These are phyloP conservation scores for Mortierella sp. DNA, from an alignment of 371 early-diverging fungal species.

Conservation along the genomic window DNA sequence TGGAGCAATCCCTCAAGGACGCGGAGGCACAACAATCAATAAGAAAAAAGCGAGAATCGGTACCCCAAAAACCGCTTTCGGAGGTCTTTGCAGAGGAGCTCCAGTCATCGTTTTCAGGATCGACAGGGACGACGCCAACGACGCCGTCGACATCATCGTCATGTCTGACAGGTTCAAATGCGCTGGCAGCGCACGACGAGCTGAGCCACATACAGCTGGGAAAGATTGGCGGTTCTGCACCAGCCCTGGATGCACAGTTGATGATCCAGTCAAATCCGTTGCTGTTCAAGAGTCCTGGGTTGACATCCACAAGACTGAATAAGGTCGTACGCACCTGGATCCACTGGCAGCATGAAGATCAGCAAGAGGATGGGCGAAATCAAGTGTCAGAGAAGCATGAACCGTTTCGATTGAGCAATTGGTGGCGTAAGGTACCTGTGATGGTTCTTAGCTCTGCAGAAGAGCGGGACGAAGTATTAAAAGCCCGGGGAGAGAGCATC, in stretches of 20 bases:
- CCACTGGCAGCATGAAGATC: conserved; percentile 53
- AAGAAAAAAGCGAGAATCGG: neutral
- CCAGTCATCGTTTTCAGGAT: conserved; percentile 40
- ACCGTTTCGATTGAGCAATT: conserved; percentile 21
- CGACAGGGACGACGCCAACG: conserved; percentile 5
- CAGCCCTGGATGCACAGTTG: conserved; percentile 25
- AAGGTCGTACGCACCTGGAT: conserved; percentile 45
- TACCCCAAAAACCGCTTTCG: conserved; percentile 27
- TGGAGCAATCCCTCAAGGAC: conserved; percentile 19
- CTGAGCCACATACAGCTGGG: conserved; percentile 17
- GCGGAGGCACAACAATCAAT: neutral
- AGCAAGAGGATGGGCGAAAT: neutral
- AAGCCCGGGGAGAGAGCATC: neutral
- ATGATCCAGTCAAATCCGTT: conserved; percentile 48
- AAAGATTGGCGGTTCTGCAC: conserved; percentile 28
- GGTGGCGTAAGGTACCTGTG: conserved; percentile 54
- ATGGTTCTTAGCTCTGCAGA: conserved; percentile 31
- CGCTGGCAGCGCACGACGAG: neutral
- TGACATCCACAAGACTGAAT: conserved; percentile 19
- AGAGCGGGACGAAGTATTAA: conserved; percentile 14
- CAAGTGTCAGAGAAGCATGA: neutral
- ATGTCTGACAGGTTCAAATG: neutral
- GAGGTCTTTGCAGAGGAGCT: conserved; percentile 48
- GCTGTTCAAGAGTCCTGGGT: conserved; percentile 32
- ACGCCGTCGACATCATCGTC: neutral